Base-by-base conservation (phyloP, 2,329 filamentous ascomycete species). In the Arthrobotrys megalospora region DNA sequence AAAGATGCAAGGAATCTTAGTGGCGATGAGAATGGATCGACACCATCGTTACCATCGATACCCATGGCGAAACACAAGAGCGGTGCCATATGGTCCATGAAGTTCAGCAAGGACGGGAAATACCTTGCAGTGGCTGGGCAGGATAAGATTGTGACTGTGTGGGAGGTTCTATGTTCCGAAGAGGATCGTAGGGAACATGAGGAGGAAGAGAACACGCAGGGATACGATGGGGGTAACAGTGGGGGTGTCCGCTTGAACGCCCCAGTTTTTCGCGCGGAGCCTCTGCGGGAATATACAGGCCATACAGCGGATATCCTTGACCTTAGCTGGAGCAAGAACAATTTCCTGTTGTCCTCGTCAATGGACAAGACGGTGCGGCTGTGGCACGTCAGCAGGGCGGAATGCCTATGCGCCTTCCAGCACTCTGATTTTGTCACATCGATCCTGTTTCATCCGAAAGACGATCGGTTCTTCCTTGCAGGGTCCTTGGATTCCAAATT, bases 311-410 rank as follows among this genome's bases (percentile, higher is more conserved):
- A 96, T 81, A 90, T 99, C 5, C 86, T 99, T 80, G 95, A 97
- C 83, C 84, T 99, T 76, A 97, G 93, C 83, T 99, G 96, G 96
- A 98, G 95, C 86, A 99, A 82, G 87, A 99, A 99, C 85, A 97
- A 97, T 84, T 99, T 99, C 81, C 85, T 99, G 32, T 87, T 99
- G 14, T 97, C 95, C 2, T 96, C 94, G 0, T 97, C 94, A 0
- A 97, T 98, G 94, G 96, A 99, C 84, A 97, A 97, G 86, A 97
- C 94, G 0, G 96, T 99, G 11, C 89, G 93, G 12, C 85, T 99
- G 58, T 99, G 96, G 95, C 96, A 99, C 84, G 88, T 96, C 79
- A 95, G 90, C 83, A 88, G 95, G 65, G 85, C 88, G 2, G 94
- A 98, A 82, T 97, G 94, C 82, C 87, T 99, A 0, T 97, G 94